These are phyloP conservation scores for Fusarium sambucinum DNA, from an alignment of 2,329 filamentous ascomycete species.

Conservation along the genomic window DNA sequence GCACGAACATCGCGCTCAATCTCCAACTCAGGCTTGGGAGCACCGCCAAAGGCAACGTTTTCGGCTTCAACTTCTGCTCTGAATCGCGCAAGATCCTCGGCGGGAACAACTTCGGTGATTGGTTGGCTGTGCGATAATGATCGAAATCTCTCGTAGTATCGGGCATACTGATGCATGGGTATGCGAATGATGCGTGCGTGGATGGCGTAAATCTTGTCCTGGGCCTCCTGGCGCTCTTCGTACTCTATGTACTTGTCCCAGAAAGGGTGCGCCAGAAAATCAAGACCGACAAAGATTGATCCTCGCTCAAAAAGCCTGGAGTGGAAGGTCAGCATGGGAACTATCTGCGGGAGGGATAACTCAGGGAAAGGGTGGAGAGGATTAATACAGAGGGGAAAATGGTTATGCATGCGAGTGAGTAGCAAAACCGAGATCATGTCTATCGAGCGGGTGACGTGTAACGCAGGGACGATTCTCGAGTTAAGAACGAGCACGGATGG, in stretches of 20 bases:
- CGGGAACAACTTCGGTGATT: conserved; percentile 76
- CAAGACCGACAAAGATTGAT: conserved; percentile 84
- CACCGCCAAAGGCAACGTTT: conserved; percentile 62
- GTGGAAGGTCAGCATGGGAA: conserved; percentile 47
- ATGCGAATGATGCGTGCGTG: conserved; percentile 86
- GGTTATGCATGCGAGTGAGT: conserved; percentile 65
- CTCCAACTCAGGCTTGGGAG: conserved; percentile 77
- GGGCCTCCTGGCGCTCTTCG: conserved; percentile 87
- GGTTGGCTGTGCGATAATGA: conserved; percentile 79
- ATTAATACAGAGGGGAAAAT: conserved; percentile 69
- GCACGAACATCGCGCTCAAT: conserved; percentile 84
- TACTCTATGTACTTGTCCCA: conserved; percentile 99
- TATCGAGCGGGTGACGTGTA: conserved; percentile 53
- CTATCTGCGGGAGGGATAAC: conserved; percentile 47
- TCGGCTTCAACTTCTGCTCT: conserved; percentile 79
- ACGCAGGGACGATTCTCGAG: conserved; percentile 56
- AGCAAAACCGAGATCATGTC: conserved; percentile 61
- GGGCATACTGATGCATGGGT: conserved; percentile 94
- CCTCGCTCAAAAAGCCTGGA: conserved; percentile 91
- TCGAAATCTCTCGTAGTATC: conserved; percentile 93
- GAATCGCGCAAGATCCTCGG: conserved; percentile 76
- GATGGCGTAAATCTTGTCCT: conserved; percentile 87
- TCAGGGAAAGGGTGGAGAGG: conserved; percentile 57
- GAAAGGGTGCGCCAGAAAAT: conserved; percentile 94
- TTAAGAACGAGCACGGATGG: conserved; percentile 53